phyloP scores from a whole-genome alignment of 169 alveolate species.

The Plasmodium billcollinsi region DNA sequence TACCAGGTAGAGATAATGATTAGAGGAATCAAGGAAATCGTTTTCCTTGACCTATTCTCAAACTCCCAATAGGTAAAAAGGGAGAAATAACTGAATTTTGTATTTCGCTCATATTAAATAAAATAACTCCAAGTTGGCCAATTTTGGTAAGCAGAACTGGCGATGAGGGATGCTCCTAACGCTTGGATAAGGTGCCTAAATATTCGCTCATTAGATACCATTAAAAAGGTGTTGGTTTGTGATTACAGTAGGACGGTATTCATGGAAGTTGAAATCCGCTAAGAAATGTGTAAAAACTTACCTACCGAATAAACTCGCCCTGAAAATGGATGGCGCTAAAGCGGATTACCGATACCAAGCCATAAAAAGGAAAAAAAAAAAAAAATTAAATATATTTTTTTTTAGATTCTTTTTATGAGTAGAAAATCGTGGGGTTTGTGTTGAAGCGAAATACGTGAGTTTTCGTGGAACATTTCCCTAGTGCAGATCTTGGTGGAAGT shows the following conservation, averaged over 20 bases:
- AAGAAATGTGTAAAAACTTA: slow-evolving; percentile 94
- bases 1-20: slow-evolving; percentile 92
- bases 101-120: slow-evolving; percentile 79
- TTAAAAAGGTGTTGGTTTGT: slow-evolving; percentile 91
- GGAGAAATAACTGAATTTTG: background rate
- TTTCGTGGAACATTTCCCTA: slow-evolving; percentile 92
- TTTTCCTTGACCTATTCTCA: slow-evolving; percentile 84
- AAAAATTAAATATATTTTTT: slow-evolving; percentile 68
- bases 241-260: slow-evolving; percentile 95
- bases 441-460: slow-evolving; percentile 92
- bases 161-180: slow-evolving; percentile 95
- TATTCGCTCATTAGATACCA: slow-evolving; percentile 93
- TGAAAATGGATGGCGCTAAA: slow-evolving; percentile 94
- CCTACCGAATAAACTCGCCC: slow-evolving; percentile 94
- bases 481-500: slow-evolving; percentile 97
- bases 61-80: slow-evolving; percentile 76
- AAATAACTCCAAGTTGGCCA: slow-evolving; percentile 93
- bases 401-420: slow-evolving; percentile 86
- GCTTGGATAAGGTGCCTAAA: slow-evolving; percentile 93
- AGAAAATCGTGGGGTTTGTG: slow-evolving; percentile 94
- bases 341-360: slow-evolving; percentile 93
- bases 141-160: slow-evolving; percentile 95
- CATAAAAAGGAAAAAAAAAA: slow-evolving; percentile 6
- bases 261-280: slow-evolving; percentile 95
- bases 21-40: slow-evolving; percentile 89